These are phyloP conservation scores for Penicillium digitatum DNA, from an alignment of 2,329 filamentous ascomycete species.

Conservation along the genomic window DNA sequence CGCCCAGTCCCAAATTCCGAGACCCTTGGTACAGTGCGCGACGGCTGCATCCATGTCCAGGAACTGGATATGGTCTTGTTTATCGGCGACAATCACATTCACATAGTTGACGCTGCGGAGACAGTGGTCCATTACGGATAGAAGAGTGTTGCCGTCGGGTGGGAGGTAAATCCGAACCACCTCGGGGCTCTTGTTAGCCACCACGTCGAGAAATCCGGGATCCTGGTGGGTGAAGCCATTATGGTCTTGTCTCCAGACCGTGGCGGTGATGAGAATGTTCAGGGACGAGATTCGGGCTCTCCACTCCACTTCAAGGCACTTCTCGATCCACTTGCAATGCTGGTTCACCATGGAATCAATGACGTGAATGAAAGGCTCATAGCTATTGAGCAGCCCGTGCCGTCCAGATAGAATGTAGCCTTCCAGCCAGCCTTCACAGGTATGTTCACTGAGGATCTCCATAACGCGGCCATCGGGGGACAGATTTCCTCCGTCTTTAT, in stretches of 20 bases:
- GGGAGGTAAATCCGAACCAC: constrained; percentile 78
- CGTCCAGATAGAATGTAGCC: constrained; percentile 72
- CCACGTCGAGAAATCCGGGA: constrained; percentile 73
- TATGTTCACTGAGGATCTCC: constrained; percentile 82
- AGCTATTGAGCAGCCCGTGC: constrained; percentile 73
- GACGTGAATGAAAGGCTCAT: constrained; percentile 78
- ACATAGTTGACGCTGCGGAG: constrained; percentile 71
- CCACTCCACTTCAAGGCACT: constrained; percentile 76
- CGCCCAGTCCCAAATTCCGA: constrained; percentile 74
- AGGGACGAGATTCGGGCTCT: constrained; percentile 68
- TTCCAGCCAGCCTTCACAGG: constrained; percentile 74
- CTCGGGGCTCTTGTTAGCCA: constrained; percentile 75
- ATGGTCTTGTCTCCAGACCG: constrained; percentile 79
- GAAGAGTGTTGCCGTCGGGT: constrained; percentile 72
- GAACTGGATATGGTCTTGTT: constrained; percentile 73
- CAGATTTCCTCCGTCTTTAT: constrained; percentile 69
- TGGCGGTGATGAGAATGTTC: constrained; percentile 74
- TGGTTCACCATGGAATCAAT: constrained; percentile 85
- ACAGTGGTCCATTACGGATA: constrained; percentile 73
- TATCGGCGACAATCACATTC: constrained; percentile 75
- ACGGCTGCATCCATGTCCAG: constrained; percentile 69
- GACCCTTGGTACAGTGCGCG: constrained; percentile 72
- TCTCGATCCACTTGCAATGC: constrained; percentile 82
- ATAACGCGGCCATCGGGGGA: constrained; percentile 67
- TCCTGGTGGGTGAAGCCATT: constrained; percentile 82